These are phyloP conservation scores for Chrysoporthe austroafricana DNA, from an alignment of 2,329 filamentous ascomycete genomes.

Conservation along the genomic window DNA sequence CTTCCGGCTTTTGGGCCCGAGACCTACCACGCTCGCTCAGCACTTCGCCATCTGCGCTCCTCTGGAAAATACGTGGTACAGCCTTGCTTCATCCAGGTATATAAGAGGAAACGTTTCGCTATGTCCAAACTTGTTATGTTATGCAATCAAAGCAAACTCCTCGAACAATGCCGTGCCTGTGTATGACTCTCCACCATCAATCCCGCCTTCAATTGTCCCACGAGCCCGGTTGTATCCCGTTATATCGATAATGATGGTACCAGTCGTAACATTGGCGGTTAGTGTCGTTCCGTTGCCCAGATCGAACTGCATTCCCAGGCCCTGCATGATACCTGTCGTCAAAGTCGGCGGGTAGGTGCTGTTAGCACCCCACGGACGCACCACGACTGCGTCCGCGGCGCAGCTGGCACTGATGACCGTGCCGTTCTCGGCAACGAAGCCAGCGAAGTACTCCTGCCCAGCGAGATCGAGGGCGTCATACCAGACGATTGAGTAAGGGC, in stretches of 20 bases:
- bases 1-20: too few relatives aligned
- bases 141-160: constrained; percentile 14
- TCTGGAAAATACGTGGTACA: too few relatives aligned
- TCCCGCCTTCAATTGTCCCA: constrained; percentile 8
- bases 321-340: constrained; percentile 5
- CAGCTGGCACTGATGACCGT: constrained; percentile 19
- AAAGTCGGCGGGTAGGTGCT: constrained; percentile 13
- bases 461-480: constrained; percentile 39
- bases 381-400: constrained; percentile 5
- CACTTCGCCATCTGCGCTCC: too few relatives aligned
- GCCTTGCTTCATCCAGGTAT: background rate
- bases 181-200: background rate
- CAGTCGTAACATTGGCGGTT: constrained; percentile 14
- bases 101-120: background rate
- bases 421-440: constrained; percentile 38
- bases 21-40: too few relatives aligned
- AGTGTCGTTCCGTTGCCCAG: constrained; percentile 6
- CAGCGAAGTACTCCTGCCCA: constrained; percentile 32
- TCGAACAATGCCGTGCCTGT: constrained; percentile 11
- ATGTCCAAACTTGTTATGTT: background rate
- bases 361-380: constrained; percentile 18
- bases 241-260: background rate
- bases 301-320: constrained; percentile 13
- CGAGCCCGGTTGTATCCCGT: constrained; percentile 8
- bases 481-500: constrained; percentile 49